Evolutionary conservation across 345 rosid genomes (phyloP).

Genomic region (Boechera retrofracta): DNA sequence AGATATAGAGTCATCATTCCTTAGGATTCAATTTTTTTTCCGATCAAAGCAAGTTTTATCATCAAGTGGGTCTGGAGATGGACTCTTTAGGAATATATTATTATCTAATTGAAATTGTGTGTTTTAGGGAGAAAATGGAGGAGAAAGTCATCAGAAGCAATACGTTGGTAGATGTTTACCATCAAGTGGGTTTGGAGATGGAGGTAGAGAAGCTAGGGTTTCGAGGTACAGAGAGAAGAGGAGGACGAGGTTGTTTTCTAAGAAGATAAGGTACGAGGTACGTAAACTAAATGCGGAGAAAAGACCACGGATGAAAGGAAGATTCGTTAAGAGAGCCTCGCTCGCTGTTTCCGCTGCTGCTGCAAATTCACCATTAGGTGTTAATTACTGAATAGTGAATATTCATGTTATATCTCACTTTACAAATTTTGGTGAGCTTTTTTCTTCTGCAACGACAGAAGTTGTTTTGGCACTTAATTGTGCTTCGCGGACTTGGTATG

Average conservation of each 20-base stretch:
- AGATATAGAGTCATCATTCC: not conserved
- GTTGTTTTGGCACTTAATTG: conserved; percentile 30
- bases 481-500: conserved; percentile 29
- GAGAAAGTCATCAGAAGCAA: conserved; percentile 20
- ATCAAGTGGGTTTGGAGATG: conserved; percentile 48
- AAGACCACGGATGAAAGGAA: conserved; percentile 97
- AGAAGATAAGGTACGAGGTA: conserved; percentile 96
- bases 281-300: conserved; percentile 92
- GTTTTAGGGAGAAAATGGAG: conserved; percentile 19
- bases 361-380: conserved; percentile 36
- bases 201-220: conserved; percentile 86
- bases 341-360: conserved; percentile 36
- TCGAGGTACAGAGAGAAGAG: conserved; percentile 88
- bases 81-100: not conserved
- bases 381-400: conserved; percentile 29
- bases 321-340: conserved; percentile 82
- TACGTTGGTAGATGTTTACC: conserved; percentile 30
- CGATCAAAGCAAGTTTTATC: not conserved
- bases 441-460: conserved; percentile 34
- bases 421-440: conserved; percentile 28
- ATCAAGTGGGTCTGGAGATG: too few species aligned
- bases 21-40: not conserved
- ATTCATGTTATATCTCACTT: conserved; percentile 28
- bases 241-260: conserved; percentile 84
- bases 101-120: not conserved